Evolutionary conservation across 169 alveolate species (phyloP).

Genomic region (Eimeria sp.): DNA sequence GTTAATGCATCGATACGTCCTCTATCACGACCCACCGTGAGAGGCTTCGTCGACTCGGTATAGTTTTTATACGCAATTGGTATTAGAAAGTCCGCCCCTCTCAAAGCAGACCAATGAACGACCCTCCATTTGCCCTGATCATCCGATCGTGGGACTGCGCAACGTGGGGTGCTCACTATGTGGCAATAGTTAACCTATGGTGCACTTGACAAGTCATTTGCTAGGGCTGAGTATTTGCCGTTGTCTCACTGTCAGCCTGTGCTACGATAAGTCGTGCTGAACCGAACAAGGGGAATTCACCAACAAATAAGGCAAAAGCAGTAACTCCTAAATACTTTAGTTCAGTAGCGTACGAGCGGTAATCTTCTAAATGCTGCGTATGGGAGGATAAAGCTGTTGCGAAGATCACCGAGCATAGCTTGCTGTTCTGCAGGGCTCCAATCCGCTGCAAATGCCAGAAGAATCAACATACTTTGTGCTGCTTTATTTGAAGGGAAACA

Average conservation of each 20-base stretch:
- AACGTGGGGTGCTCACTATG: neutral
- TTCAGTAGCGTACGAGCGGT: constrained; percentile 26
- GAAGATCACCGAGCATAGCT: constrained; percentile 25
- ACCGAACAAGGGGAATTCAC: neutral
- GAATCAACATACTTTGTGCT: neutral
- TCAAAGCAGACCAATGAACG: constrained; percentile 60
- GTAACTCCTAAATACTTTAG: too few species aligned
- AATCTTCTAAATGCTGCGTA: constrained; percentile 55
- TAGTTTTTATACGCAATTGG: constrained; percentile 33
- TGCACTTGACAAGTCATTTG: neutral
- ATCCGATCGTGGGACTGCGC: neutral
- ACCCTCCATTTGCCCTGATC: constrained; percentile 57
- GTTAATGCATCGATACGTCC: neutral
- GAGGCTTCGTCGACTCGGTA: constrained; percentile 35
- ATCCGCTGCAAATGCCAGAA: constrained; percentile 10
- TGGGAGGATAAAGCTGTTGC: constrained; percentile 41
- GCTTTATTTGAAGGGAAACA: neutral
- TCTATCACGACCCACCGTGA: neutral
- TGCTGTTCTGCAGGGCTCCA: constrained; percentile 29
- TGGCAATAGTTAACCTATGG: neutral
- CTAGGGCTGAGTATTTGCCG: neutral
- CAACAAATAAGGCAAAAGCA: neutral
- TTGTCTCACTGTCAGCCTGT: neutral
- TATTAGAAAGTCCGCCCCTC: constrained; percentile 60
- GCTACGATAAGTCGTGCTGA: neutral